Evolutionary conservation across 495 filamentous ascomycete species (phyloP).

Genomic region (Tuber brumale): DNA sequence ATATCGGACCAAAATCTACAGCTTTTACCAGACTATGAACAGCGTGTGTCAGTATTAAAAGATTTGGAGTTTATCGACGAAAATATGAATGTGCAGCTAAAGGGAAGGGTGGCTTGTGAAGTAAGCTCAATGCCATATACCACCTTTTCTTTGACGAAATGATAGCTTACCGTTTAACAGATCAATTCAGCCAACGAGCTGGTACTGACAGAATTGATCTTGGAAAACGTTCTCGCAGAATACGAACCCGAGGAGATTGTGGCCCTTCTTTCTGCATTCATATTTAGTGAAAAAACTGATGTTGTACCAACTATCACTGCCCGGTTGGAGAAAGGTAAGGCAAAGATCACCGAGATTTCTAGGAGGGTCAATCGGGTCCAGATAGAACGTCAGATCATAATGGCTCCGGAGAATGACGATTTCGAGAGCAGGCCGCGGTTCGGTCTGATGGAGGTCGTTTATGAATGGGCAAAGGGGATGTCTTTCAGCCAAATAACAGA

Average conservation of each 20-base stretch:
- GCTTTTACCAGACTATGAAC: conserved; percentile 94
- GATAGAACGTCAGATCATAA: conserved; percentile 79
- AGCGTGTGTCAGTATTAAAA: conserved; percentile 82
- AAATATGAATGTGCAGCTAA: conserved; percentile 75
- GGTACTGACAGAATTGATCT: conserved; percentile 90
- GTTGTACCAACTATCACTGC: conserved; percentile 74
- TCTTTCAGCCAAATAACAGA: conserved; percentile 97
- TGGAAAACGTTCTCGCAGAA: conserved; percentile 92
- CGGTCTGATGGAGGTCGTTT: conserved; percentile 92
- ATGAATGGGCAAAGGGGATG: conserved; percentile 97
- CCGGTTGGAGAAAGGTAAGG: conserved; percentile 73
- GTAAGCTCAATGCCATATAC: conserved; percentile 40
- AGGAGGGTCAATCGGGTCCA: conserved; percentile 87
- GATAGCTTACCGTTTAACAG: conserved; percentile 36
- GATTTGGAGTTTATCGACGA: conserved; percentile 87
- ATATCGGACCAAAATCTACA: conserved; percentile 97
- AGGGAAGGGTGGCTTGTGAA: conserved; percentile 97
- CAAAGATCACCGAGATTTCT: conserved; percentile 77
- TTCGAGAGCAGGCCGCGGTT: conserved; percentile 82
- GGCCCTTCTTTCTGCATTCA: conserved; percentile 85
- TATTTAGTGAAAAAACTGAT: conserved; percentile 98
- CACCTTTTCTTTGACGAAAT: neutral
- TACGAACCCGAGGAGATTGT: conserved; percentile 97
- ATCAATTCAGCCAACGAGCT: conserved; percentile 96
- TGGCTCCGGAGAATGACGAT: conserved; percentile 79